phyloP scores from a whole-genome alignment of 306 rosid species.

The Gastrolobium villosum region DNA sequence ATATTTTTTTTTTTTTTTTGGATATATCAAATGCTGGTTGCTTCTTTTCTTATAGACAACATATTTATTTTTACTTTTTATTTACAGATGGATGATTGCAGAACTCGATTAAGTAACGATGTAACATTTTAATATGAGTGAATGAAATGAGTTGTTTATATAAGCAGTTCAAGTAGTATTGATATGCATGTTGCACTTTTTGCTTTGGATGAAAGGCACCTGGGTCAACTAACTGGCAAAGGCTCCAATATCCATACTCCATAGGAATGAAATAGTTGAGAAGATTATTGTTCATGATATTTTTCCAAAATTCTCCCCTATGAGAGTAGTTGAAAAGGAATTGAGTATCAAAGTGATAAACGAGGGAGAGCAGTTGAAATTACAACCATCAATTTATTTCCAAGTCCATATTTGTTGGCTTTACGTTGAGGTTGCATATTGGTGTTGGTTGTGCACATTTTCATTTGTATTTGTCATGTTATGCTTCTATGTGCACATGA shows the following conservation, averaged over 20 bases:
- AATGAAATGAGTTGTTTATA: neutral
- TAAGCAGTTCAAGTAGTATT: constrained; percentile 17
- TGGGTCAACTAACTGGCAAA: neutral
- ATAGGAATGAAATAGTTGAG: constrained; percentile 6
- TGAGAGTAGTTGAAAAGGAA: constrained; percentile 4
- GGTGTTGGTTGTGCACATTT: constrained; percentile 18
- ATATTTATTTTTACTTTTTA: neutral
- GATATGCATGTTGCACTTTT: neutral
- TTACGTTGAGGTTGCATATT: constrained; percentile 13
- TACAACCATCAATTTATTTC: neutral
- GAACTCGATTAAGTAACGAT: neutral
- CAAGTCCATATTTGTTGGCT: constrained; percentile 19
- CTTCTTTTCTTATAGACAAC: constrained; percentile 9
- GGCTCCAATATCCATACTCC: neutral
- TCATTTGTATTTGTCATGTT: neutral
- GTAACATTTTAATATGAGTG: constrained; percentile 1
- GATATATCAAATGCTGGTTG: constrained; percentile 17
- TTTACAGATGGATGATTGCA: neutral
- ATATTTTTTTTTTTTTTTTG: neutral
- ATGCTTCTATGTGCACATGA: constrained; percentile 28
- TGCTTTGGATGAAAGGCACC: neutral
- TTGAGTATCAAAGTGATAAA: neutral
- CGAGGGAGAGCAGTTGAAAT: constrained; percentile 11
- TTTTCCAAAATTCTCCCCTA: neutral
- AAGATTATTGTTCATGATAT: neutral